These are phyloP conservation scores for Pythium grandisporangium DNA, from an alignment of 352 stramenopile genomes.

Conservation along the genomic window DNA sequence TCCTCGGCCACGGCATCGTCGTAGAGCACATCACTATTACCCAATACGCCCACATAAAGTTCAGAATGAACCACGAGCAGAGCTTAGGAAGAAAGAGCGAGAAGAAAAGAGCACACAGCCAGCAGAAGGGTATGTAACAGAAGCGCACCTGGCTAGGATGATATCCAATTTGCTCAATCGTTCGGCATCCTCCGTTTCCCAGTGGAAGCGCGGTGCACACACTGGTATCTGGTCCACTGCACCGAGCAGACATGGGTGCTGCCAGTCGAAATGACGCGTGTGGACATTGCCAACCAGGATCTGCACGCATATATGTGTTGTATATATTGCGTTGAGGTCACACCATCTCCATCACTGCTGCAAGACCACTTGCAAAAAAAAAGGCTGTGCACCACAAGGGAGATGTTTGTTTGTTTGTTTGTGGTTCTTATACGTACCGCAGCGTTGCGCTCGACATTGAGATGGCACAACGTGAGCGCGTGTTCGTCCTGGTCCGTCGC, in stretches of 20 bases:
- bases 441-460: conserved; percentile 24
- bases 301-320: no score
- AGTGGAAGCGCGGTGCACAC: conserved; percentile 11
- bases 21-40: conserved; percentile 58
- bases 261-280: conserved; percentile 16
- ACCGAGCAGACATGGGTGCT: conserved; percentile 2
- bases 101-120: no score
- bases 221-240: background rate
- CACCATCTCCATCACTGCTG: background rate
- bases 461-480: conserved; percentile 22
- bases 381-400: no score
- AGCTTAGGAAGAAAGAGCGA: no score
- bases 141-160: background rate
- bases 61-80: background rate
- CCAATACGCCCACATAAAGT: background rate
- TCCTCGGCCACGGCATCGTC: conserved; percentile 28
- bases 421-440: conserved; percentile 15
- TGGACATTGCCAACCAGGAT: conserved; percentile 11
- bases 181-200: conserved; percentile 12
- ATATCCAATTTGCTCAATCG: conserved; percentile 5
- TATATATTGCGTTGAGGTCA: background rate
- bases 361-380: background rate
- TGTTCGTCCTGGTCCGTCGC: conserved; percentile 31
- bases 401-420: no score
- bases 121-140: background rate